Base-by-base conservation (phyloP, 352 stramenopile species). In the Globisporangium viniferum region DNA sequence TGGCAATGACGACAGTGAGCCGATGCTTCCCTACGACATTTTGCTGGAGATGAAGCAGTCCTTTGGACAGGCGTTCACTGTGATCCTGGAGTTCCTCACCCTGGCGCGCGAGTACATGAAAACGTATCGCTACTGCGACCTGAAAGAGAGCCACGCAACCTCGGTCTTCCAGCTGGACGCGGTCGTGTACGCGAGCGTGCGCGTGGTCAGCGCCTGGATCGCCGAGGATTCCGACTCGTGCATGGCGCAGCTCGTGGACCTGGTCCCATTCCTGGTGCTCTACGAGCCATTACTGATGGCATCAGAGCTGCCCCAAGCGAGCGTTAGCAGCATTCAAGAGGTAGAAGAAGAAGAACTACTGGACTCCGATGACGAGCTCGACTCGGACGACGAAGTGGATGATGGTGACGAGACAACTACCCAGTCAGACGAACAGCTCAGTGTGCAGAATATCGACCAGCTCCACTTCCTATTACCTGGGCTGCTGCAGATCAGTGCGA, bases 381-480 rank as follows among this genome's bases (percentile, higher is more conserved):
- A 93, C 70, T 91, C 82, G 10, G 86, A 92, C 31, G 84, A 92
- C 33, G 84, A 92, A 55, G 60, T 94, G 6, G 79, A 90, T 31
- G 79, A 90, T 31, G 36, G 20, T 24, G 29, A 33, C 3, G 46
- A 27, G 31, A 36, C 24, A 5, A 71, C 68, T 15, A 70, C 89
- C 57, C 71, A 64, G 29, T 62, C 80, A 70, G 29, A 58, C 71
- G 4, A n/a, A 59, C 73, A 22, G 78, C 81, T 44, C 70, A 81
- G 24, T 71, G 69, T 29, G 59, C 64, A 51, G 73, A 85, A 22
- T 20, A 89, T 93, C 39, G 86, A 94, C 57, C 83, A 89, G 46
- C 76, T 96, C 22, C 85, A 93, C 56, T 96, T 94, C 59, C 62
- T 96, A 14, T 69, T 96, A 3, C 88, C 88, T n/a, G 88, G 88